A percentile compares a stretch with the other conserved stretches of the same genome.
Evolutionary conservation across 2,329 filamentous ascomycete genomes (phyloP).

Genomic region (Ophiocordyceps polyrhachis-furcata): DNA sequence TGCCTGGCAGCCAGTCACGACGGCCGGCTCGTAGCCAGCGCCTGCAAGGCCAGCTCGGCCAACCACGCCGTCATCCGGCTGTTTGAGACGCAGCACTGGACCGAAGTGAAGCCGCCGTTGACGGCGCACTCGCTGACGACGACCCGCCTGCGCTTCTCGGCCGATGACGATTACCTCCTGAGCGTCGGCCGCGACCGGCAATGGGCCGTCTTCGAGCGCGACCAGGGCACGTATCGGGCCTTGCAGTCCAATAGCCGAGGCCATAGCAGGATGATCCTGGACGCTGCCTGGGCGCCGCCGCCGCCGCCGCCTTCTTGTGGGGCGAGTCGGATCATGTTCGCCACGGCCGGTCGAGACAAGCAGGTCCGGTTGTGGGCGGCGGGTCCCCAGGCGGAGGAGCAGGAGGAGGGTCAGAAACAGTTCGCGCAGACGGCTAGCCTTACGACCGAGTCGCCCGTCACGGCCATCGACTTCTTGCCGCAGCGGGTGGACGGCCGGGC

Average conservation of each 20-base stretch:
- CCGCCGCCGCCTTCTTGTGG: slow-evolving; percentile 3
- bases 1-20: slow-evolving; percentile 63
- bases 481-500: slow-evolving; percentile 11
- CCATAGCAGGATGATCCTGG: slow-evolving; percentile 82
- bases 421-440: slow-evolving; percentile 37
- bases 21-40: slow-evolving; percentile 63
- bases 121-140: slow-evolving; percentile 76
- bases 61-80: slow-evolving; percentile 90
- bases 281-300: slow-evolving; percentile 60
- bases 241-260: slow-evolving; percentile 59
- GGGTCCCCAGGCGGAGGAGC: slow-evolving; percentile 6
- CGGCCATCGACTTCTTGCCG: slow-evolving; percentile 48
- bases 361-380: slow-evolving; percentile 51
- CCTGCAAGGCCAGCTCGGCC: slow-evolving; percentile 78
- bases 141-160: slow-evolving; percentile 63
- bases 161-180: slow-evolving; percentile 54
- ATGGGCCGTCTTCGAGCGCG: slow-evolving; percentile 63
- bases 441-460: slow-evolving; percentile 40
- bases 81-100: slow-evolving; percentile 76
- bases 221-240: slow-evolving; percentile 30
- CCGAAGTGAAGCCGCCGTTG: slow-evolving; percentile 67
- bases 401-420: slow-evolving; percentile 12
- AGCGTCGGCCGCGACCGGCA: slow-evolving; percentile 85
- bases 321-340: slow-evolving; percentile 36
- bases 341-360: slow-evolving; percentile 83